phyloP scores from a whole-genome alignment of 257 asterid species.

The Lycium ferocissimum region DNA sequence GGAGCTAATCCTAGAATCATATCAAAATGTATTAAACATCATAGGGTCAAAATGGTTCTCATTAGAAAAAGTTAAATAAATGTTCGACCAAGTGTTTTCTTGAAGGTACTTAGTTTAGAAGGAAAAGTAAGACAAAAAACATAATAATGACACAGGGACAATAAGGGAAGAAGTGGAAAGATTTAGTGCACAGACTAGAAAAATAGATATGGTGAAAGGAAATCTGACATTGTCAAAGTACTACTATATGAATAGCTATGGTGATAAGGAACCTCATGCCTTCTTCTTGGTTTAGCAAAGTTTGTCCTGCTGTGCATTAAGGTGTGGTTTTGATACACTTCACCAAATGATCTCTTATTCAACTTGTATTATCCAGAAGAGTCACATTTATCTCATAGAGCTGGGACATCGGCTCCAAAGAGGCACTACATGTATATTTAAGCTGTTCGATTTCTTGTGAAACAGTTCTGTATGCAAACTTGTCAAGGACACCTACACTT shows the following conservation, averaged over 20 bases:
- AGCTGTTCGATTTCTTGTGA: conserved; percentile 37
- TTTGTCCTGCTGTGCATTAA: background rate
- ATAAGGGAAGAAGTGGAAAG: background rate
- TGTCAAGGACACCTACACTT: conserved; percentile 66
- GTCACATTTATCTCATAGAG: background rate
- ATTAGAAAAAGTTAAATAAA: background rate
- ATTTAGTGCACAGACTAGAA: background rate
- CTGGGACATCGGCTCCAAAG: background rate
- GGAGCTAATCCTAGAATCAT: background rate
- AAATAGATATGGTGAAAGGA: background rate
- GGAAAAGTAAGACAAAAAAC: conserved; percentile 1
- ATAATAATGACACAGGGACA: background rate
- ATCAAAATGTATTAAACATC: background rate
- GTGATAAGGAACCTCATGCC: background rate
- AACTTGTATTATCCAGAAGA: background rate
- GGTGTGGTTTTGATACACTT: background rate
- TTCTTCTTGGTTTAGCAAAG: conserved; percentile 14
- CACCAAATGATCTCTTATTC: background rate
- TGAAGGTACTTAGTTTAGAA: background rate
- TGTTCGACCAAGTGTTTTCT: background rate
- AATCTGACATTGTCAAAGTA: background rate
- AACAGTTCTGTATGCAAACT: conserved; percentile 75
- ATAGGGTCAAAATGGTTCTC: background rate
- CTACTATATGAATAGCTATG: conserved; percentile 19
- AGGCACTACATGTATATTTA: conserved; percentile 24